A percentile compares a stretch with the other conserved stretches of the same genome.
Evolutionary conservation across 208 protist species (phyloP).

Genomic region (Trypanosoma theileri): DNA sequence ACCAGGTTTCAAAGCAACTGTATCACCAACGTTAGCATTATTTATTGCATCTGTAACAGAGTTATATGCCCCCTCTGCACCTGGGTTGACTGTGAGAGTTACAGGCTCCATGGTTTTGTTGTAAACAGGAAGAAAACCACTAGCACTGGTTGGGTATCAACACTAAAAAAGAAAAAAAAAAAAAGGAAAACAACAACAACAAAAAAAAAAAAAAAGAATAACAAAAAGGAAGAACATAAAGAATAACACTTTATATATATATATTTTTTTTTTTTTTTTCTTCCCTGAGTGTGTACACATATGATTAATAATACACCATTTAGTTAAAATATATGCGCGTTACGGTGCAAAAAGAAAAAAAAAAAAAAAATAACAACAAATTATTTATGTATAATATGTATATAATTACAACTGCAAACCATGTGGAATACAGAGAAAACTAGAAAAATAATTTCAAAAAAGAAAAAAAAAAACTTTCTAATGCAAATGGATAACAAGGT

Average conservation of each 20-base stretch:
- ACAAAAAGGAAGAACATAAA: neutral
- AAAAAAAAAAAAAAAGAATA: neutral
- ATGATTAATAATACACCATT: too few relatives aligned
- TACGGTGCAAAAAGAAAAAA: too few relatives aligned
- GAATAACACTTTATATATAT: neutral
- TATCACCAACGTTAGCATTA: constrained; percentile 50
- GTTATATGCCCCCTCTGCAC: constrained; percentile 47
- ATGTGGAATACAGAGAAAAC: neutral
- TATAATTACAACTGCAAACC: too few relatives aligned
- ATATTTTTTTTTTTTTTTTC: neutral
- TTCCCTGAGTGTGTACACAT: neutral
- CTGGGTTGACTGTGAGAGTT: constrained; percentile 31
- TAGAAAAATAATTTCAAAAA: neutral
- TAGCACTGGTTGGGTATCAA: too few relatives aligned
- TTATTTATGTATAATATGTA: too few relatives aligned
- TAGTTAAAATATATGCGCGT: too few relatives aligned
- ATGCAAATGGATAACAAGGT: neutral
- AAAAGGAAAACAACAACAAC: neutral
- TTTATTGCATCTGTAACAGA: constrained; percentile 66
- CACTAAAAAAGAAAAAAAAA: neutral
- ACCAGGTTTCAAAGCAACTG: constrained; percentile 56
- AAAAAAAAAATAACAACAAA: too few relatives aligned
- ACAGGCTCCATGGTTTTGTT: constrained; percentile 21
- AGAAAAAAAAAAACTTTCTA: neutral
- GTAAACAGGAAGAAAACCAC: neutral